Evolutionary conservation across 192 early-diverging fungal genomes (phyloP), one percentile per base, ranked within the genome.

Genomic region (Helicostylum pulchrum): DNA sequence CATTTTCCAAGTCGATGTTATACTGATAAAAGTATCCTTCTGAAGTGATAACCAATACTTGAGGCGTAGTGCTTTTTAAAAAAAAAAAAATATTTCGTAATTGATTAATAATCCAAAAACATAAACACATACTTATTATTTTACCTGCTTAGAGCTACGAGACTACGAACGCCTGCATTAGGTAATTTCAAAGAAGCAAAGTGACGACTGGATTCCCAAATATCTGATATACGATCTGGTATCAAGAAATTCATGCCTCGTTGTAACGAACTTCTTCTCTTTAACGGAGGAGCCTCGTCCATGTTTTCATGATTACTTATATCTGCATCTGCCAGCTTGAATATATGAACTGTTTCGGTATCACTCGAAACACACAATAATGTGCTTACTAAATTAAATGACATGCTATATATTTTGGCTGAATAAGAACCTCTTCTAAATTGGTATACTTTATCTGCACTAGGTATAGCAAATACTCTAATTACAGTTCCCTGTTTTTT

Each of bases 341-440:
- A 99, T 31, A 99, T 90, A 67, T 99, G 96, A 8, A 99, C 90
- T 1, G 96, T 99, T 64, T 96, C 94, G 0, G 94, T 92, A 32
- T 92, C 95, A 58, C 87, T 90, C 7, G 92, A 94, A 4, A 92
- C 91, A 78, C 87, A 83, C n/a, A 95, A 82, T 26, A 91, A 72
- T 7, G 87, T 78, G 62, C 77, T 80, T 8, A 80, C 72, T 17
- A 85, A 67, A 61, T 89, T 93, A 68, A 99, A 99, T 0, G 91
- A 81, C 15, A 99, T 81, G 4, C 92, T 95, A 65, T 89, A 93
- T 62, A 99, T 97, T 46, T 85, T 81, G n/a, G 94, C 90, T 4
- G 91, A 82, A 70, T 95, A 95, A 0, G 94, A 89, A 59, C 96
- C 96, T 36, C 96, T 79, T 50, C 96, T 86, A 78, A 99, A 96